phyloP scores from a whole-genome alignment of 2,329 filamentous ascomycete genomes.

The Cylindrodendrum hubeiense region DNA sequence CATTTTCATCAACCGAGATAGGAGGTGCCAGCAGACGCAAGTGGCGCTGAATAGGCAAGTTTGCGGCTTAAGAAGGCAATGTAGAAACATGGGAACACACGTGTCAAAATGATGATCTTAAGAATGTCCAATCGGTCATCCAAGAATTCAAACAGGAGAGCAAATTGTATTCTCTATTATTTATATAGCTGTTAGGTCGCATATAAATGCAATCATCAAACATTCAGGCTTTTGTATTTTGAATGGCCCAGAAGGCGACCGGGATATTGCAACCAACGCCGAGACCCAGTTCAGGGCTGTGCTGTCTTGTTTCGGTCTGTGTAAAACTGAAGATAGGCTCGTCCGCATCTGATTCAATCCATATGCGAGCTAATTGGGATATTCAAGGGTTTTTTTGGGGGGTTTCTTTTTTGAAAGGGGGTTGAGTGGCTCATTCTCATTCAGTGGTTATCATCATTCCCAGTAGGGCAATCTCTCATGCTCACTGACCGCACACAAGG shows the following conservation, averaged over 20 bases:
- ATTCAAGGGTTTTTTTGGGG: not conserved
- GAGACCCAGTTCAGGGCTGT: not conserved
- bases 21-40: too few relatives aligned
- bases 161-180: not conserved
- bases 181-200: not conserved
- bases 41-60: too few relatives aligned
- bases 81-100: too few relatives aligned
- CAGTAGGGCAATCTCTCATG: constrained; percentile 48
- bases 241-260: too few relatives aligned
- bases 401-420: too few relatives aligned
- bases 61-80: too few relatives aligned
- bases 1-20: too few relatives aligned
- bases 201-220: not conserved
- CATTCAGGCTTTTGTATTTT: not conserved
- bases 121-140: not conserved
- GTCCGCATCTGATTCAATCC: not conserved
- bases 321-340: not conserved
- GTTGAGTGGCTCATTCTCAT: not conserved
- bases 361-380: not conserved
- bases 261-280: not conserved
- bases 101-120: too few relatives aligned
- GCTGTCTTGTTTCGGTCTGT: not conserved
- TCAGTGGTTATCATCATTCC: constrained; percentile 29
- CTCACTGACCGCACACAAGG: constrained; percentile 46
- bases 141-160: not conserved